Evolutionary conservation across 1,284 basidiomycete species (phyloP), one percentile per base, ranked within the genome.

Genomic region (Athelia psychrophila): DNA sequence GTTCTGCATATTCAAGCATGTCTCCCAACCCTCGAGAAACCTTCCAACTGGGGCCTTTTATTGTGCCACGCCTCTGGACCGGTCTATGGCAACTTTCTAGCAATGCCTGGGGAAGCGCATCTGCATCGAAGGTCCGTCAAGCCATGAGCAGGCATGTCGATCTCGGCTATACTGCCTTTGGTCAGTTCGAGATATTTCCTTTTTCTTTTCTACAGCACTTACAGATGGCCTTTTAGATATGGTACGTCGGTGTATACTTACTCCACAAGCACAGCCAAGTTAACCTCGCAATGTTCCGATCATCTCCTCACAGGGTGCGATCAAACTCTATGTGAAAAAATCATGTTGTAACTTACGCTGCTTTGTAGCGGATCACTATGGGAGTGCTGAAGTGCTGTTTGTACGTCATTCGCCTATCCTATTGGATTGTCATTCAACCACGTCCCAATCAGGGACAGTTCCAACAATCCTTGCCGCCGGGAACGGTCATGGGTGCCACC

Each of bases 71-170:
- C 49, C 65, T 92, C 46, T 90, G 84, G 80, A 83, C 79, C 9
- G 89, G 89, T 8, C 77, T 92, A 8, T 92, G 89, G 89, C 90
- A 92, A 58, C 78, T 92, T 33, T 91, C 89, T 15, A 85, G 84
- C 64, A 86, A 85, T 49, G 87, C 88, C 1, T 92, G 89, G 89
- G 89, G 90, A 16, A 86, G 80, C 47, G 86, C 86, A 1, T 74
- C 86, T 0, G 80, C 81, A 2, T 60, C 77, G 22, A 84, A 81
- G 64, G 79, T 92, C 54, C 81, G 83, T 51, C 72, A 79, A 54
- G 81, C 79, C 42, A 91, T 91, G 88, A 71, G 65, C 16, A 76
- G 74, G 30, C 81, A 88, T 60, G 78, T 80, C 50, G 76, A 83
- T 32, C 70, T 73, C 23, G 89, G 88, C 15, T 91, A 83, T 60